These are phyloP conservation scores for Allantophomopsis cytisporea DNA, from an alignment of 2,329 filamentous ascomycete species.

Conservation along the genomic window DNA sequence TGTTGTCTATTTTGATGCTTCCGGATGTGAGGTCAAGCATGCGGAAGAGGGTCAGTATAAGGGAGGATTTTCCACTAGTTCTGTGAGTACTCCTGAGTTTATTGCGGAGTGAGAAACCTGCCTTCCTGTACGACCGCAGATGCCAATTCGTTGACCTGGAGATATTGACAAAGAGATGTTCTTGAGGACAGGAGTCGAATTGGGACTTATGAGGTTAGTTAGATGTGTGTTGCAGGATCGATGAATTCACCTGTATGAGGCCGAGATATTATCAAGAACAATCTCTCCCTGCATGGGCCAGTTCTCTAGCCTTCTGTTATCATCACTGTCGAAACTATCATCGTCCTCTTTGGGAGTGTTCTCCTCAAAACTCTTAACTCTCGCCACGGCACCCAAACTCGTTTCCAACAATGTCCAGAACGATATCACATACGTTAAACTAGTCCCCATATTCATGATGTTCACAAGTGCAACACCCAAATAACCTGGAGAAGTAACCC, in stretches of 20 bases:
- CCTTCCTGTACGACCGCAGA: slow-evolving; percentile 36
- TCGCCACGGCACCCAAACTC: slow-evolving; percentile 37
- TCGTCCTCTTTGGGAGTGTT: slow-evolving; percentile 23
- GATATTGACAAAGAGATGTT: slow-evolving; percentile 7
- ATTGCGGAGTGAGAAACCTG: not conserved
- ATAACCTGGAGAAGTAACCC: slow-evolving; percentile 1
- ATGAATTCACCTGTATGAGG: not conserved
- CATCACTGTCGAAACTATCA: slow-evolving; percentile 7
- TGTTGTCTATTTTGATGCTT: slow-evolving; percentile 27
- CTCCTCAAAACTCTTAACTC: slow-evolving; percentile 35
- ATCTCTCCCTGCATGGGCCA: slow-evolving; percentile 18
- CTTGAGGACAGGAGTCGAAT: not conserved
- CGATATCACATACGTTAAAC: slow-evolving; percentile 27
- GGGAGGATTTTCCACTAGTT: slow-evolving; percentile 21
- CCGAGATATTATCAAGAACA: slow-evolving; percentile 13
- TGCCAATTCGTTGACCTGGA: slow-evolving; percentile 30
- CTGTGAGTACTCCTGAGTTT: no score
- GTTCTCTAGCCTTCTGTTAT: slow-evolving; percentile 6
- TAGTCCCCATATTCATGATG: slow-evolving; percentile 10
- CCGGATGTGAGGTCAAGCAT: slow-evolving; percentile 28
- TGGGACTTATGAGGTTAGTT: slow-evolving; percentile 8
- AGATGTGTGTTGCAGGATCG: slow-evolving; percentile 8
- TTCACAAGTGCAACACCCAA: slow-evolving; percentile 26
- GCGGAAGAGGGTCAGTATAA: slow-evolving; percentile 30
- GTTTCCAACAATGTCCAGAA: slow-evolving; percentile 43